Conservation (phyloP, 768 basidiomycete species). For the Auricularia cornea region DNA sequence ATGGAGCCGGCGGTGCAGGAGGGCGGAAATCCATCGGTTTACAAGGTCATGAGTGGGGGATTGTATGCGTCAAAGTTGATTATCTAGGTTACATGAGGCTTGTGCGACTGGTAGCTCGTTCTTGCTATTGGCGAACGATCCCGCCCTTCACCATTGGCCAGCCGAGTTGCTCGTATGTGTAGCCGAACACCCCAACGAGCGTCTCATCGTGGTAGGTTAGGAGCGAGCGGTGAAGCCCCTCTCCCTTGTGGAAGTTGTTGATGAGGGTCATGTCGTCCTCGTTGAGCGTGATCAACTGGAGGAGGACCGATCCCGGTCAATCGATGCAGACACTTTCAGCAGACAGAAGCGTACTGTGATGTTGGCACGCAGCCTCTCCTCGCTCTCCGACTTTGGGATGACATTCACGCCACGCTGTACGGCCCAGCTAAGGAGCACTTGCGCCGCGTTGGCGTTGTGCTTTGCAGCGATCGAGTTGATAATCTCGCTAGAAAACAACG, state of each 20-base stretch:
- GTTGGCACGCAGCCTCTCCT: slow-evolving; percentile 5
- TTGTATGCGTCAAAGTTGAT: too few relatives aligned
- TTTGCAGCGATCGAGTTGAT: slow-evolving; percentile 28
- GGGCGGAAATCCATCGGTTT: too few relatives aligned
- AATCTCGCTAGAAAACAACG: slow-evolving; percentile 13
- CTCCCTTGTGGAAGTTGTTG: slow-evolving; percentile 18
- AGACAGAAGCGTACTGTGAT: slow-evolving; percentile 5
- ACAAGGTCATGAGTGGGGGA: too few relatives aligned
- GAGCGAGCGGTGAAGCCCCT: background rate
- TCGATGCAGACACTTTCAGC: background rate
- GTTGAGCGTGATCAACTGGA: slow-evolving; percentile 14
- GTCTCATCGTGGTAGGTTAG: background rate
- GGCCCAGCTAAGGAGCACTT: slow-evolving; percentile 11
- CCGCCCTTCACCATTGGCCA: background rate
- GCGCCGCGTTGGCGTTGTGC: slow-evolving; percentile 33
- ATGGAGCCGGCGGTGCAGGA: too few relatives aligned
- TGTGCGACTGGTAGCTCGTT: too few relatives aligned
- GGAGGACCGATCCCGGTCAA: background rate
- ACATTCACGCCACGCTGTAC: background rate
- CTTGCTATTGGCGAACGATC: too few relatives aligned
- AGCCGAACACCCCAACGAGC: background rate
- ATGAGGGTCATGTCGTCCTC: slow-evolving; percentile 8
- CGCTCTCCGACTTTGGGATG: slow-evolving; percentile 2
- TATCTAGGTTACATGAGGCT: too few relatives aligned
- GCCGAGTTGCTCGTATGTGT: background rate